Conservation (phyloP, 2,329 filamentous ascomycete species). For the Colletotrichum tofieldiae region DNA sequence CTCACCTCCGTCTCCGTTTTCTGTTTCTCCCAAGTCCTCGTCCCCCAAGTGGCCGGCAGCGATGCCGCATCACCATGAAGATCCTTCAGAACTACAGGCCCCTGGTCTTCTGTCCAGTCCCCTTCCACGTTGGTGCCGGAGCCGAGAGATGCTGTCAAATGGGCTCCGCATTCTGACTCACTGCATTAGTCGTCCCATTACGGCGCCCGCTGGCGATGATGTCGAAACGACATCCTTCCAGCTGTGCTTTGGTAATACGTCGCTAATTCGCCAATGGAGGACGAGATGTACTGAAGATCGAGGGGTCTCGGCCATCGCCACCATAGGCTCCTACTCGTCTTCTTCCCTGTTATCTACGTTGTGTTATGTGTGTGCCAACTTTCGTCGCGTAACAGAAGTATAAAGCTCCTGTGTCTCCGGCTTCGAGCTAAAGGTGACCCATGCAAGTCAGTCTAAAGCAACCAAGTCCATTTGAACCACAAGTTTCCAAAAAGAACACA, state of each 20-base stretch:
- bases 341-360: neutral
- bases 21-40: neutral
- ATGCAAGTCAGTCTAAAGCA: neutral
- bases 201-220: constrained; percentile 5
- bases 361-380: neutral
- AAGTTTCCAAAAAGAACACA: neutral
- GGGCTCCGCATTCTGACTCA: constrained; percentile 18
- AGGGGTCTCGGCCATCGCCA: constrained; percentile 3
- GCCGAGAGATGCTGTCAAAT: neutral
- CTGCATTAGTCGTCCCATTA: neutral
- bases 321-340: neutral
- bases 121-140: neutral
- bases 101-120: neutral
- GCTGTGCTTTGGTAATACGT: neutral
- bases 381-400: neutral
- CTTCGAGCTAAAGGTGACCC: neutral
- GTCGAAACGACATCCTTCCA: neutral
- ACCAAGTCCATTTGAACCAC: too few species aligned
- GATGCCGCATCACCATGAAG: neutral
- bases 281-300: neutral
- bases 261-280: constrained; percentile 19
- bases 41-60: neutral
- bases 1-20: constrained; percentile 5
- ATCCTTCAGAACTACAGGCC: neutral
- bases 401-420: neutral